Conservation (phyloP, 371 early-diverging fungal species). For the Zychaea mexicana region DNA sequence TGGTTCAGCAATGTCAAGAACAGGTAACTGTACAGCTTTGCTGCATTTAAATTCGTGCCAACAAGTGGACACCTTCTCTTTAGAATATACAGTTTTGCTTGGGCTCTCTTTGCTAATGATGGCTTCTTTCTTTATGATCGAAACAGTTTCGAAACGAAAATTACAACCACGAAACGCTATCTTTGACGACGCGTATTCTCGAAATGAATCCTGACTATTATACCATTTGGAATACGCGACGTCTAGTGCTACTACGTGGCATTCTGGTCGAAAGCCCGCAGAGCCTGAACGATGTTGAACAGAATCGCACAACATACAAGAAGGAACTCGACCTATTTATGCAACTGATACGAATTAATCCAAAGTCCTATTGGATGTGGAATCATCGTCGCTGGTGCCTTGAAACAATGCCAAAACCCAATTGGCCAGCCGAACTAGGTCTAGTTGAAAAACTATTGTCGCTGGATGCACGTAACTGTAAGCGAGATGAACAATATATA, state of each 20-base stretch:
- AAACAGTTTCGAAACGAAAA: conserved; percentile 26
- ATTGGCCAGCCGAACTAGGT: conserved; percentile 80
- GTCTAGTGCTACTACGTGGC: conserved; percentile 59
- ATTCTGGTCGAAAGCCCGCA: conserved; percentile 21
- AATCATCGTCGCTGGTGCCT: conserved; percentile 94
- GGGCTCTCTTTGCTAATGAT: too few relatives aligned
- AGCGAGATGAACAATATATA: conserved; percentile 21
- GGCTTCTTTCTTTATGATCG: too few relatives aligned
- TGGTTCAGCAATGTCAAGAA: conserved; percentile 38
- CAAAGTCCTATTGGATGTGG: conserved; percentile 95
- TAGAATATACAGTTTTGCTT: too few relatives aligned
- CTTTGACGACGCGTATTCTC: conserved; percentile 72
- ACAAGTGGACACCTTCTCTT: too few relatives aligned
- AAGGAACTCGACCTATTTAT: conserved; percentile 68
- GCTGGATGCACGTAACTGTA: conserved; percentile 92
- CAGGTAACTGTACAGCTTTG: conserved; percentile 19
- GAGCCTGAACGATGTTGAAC: conserved; percentile 15
- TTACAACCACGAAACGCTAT: conserved; percentile 58
- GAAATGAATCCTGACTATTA: conserved; percentile 87
- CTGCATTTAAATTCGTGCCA: not conserved
- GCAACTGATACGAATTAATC: conserved; percentile 67
- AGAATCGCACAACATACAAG: conserved; percentile 31
- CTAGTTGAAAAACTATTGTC: conserved; percentile 79
- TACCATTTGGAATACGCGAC: conserved; percentile 89
- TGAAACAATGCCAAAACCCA: conserved; percentile 68